Base-by-base conservation (phyloP, 1,139 yeast species). In the Wickerhamiella pararugosa region DNA sequence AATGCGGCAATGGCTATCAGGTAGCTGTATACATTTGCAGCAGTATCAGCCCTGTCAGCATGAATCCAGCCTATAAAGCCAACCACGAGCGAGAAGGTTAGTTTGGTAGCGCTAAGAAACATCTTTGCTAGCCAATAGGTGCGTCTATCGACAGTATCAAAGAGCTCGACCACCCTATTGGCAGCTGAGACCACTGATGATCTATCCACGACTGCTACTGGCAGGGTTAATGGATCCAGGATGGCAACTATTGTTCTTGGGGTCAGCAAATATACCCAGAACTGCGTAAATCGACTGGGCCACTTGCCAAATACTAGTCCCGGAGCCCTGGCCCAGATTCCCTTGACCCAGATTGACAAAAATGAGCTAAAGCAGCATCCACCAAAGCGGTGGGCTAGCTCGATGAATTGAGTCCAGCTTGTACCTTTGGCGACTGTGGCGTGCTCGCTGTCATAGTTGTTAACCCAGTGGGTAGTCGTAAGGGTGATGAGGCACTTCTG, bases 41-140 rank as follows among this genome's bases (percentile, higher is more conserved):
- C 53, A 35, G 57, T 54, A 15, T 54, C 53, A 31, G 53, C 46
- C 28, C 53, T 49, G 29, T 65, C 66, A 1, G 66, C 64, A 31
- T 62, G 64, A 4, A 61, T 56, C 70, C 70, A 65, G 11, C 65
- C 64, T 4, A 59, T 56, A 31, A 61, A 54, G 1, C 65, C 69
- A 37, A 65, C 51, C 6, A 52, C 51, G 9, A 64, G 48, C 1
- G 67, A 59, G 11, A 65, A 61, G 34, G 63, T 47, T 7, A 57
- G 55, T 1, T 68, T 57, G 2, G 65, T 65, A 1, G 69, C 60
- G 8, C 58, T 51, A 21, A 65, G 56, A 7, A 64, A 47, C 47
- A 64, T 43, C 51, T 65, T 65, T 31, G 68, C 53, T 27, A 65
- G 50, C 11, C 60, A 51, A 47, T 64, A 64, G 4, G 66, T 62